Evolutionary conservation across 164 flowering plant species (phyloP), one percentile per base, ranked within the genome.

Genomic region (Tinospora cordifolia): DNA sequence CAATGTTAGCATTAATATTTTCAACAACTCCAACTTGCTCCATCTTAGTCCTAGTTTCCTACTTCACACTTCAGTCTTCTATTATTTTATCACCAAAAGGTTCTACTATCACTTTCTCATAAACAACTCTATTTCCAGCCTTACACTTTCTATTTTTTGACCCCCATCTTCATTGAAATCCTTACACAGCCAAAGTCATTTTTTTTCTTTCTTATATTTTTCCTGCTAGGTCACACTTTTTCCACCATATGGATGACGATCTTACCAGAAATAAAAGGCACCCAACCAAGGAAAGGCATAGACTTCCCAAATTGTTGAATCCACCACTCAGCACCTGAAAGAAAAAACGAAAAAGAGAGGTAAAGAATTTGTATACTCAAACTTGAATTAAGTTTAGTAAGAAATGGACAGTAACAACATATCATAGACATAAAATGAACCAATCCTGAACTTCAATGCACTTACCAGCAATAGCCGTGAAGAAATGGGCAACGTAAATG

Each of bases 311-410:
- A 85, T 14, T 78, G 74, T 41, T 87, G 92, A 69, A 64, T 84
- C 98, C 98, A 95, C 99, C 99, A 95, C 76, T 88, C 91, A 73
- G 98, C 86, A 76, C 99, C 99, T 94, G 76, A 75, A 76, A 73
- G 27, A 30, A 30, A 30, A 30, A 30, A 30, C 2, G 4, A 65
- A 68, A 75, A 68, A 72, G 58, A 30, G 57, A 47, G 34, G 12
- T 59, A 49, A 15, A 62, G 38, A 46, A 60, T 44, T 8, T 14
- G 13, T 12, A 59, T 44, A n/a, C 13, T 60, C 51, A 21, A 34
- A 36, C 59, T 38, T 38, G 3, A 15, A 22, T 47, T 47, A 47
- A 19, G 54, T 30, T 30, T 30, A 30, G 36, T 30, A 30, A 19
- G 38, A 49, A 3, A 67, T 7, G 24, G 47, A 44, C 65, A 27